These are phyloP conservation scores for cucumber (Cucumis sativus) DNA, from an alignment of 306 rosid genomes.

Conservation along the genomic window DNA sequence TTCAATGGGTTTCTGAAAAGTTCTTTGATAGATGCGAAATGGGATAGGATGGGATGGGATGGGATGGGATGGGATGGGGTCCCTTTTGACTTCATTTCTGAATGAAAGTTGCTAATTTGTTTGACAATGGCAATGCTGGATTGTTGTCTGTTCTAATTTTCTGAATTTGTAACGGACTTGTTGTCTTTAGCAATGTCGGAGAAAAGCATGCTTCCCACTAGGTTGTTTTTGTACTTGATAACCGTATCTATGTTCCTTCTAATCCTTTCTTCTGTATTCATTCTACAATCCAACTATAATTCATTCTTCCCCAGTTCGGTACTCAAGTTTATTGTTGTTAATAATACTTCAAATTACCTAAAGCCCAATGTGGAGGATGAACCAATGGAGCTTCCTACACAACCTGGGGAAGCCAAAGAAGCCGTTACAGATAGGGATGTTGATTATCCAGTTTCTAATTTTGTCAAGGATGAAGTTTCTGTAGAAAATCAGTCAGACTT, in stretches of 20 bases:
- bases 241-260: slow-evolving; percentile 56
- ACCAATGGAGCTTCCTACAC: slow-evolving; percentile 10
- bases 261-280: slow-evolving; percentile 56
- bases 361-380: slow-evolving; percentile 38
- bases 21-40: not conserved
- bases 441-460: slow-evolving; percentile 21
- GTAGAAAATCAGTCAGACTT: slow-evolving; percentile 13
- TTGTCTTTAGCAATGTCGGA: slow-evolving; percentile 44
- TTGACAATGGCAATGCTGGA: not conserved
- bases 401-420: slow-evolving; percentile 17
- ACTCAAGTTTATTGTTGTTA: slow-evolving; percentile 53
- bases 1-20: not conserved
- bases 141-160: not conserved
- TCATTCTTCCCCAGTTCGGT: slow-evolving; percentile 66
- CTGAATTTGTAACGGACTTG: not conserved
- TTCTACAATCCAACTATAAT: slow-evolving; percentile 49
- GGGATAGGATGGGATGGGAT: not conserved
- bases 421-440: slow-evolving; percentile 14
- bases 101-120: not conserved
- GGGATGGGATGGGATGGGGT: not conserved
- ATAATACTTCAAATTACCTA: slow-evolving; percentile 45
- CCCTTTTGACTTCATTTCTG: not conserved
- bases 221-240: slow-evolving; percentile 48
- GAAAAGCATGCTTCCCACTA: slow-evolving; percentile 52
- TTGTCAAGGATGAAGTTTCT: slow-evolving; percentile 17